phyloP scores from a whole-genome alignment of 257 asterid species.

The Nicotiana noctiflora region DNA sequence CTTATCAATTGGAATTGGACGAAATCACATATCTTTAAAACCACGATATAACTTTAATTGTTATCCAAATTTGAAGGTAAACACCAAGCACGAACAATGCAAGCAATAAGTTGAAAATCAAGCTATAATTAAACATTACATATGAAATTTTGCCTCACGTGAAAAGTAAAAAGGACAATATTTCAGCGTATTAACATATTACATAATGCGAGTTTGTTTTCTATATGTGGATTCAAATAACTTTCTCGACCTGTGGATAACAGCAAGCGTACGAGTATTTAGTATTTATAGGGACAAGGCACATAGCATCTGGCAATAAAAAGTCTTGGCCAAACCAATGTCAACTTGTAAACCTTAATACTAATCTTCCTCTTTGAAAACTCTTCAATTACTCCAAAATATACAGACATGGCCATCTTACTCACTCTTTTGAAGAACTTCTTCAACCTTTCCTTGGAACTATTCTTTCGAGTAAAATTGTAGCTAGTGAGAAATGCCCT shows the following conservation, averaged over 20 bases:
- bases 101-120: too few relatives aligned
- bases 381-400: neutral
- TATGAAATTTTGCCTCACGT: neutral
- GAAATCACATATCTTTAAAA: too few relatives aligned
- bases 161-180: neutral
- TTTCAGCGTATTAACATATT: neutral
- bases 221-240: neutral
- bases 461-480: constrained; percentile 22
- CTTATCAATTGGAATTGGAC: too few relatives aligned
- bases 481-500: constrained; percentile 42
- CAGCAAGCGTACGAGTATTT: neutral
- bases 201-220: neutral
- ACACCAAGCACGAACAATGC: too few relatives aligned
- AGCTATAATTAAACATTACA: too few relatives aligned
- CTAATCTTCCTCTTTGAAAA: constrained; percentile 9
- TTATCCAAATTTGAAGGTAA: too few relatives aligned
- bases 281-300: constrained; percentile 14
- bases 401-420: neutral
- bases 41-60: too few relatives aligned
- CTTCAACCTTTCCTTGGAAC: constrained; percentile 23
- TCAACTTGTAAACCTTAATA: constrained; percentile 30
- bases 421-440: constrained; percentile 9
- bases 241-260: neutral
- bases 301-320: constrained; percentile 26
- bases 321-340: constrained; percentile 16